Base-by-base conservation (phyloP, 192 early-diverging fungal species). In the Phycomyces nitens region DNA sequence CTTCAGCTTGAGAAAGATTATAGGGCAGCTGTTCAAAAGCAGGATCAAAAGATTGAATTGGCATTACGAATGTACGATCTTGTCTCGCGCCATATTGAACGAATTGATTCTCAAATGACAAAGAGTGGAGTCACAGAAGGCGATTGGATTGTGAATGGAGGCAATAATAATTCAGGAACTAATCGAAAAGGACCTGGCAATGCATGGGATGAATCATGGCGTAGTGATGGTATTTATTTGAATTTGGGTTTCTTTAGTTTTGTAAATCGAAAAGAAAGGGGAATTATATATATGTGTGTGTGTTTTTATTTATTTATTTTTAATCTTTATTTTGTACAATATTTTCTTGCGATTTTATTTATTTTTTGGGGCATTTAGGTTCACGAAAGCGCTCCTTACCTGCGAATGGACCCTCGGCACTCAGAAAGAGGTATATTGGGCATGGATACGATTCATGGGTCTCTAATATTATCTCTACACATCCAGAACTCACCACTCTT, bases 31-130 rank as follows among this genome's bases (percentile, higher is more conserved):
- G 70, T 82, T 34, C 72, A 75, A 27, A 82, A 79, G 18, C 77
- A 80, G 26, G 80, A 82, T 56, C 77, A 82, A 50, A 82, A 82
- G 50, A 82, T 82, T 41, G 80, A 82, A 24, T 60, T 76, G 14
- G 70, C 72, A 21, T 56, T 70, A 21, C 68, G 77, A 40, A 75
- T 82, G 49, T 79, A 79, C 26, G 80, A 82, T n/a, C 62, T 82
- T 38, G 72, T 82, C 60, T 70, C 68, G 22, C 59, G 73, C 15
- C 73, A 75, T 51, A 75, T 75, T 34, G 73, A 75, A 23, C 58
- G 73, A 11, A 53, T 75, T 42, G 73, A 75, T 50, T 63, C 63
- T 15, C 73, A 75, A 51, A 66, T 70, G 24, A 59, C 68, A 15
- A 65, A 75, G 44, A 69, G 53, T 34, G 71, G 64, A 29, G 34